Evolutionary conservation across 352 stramenopile genomes (phyloP).

Genomic region (Phytophthora rubi): DNA sequence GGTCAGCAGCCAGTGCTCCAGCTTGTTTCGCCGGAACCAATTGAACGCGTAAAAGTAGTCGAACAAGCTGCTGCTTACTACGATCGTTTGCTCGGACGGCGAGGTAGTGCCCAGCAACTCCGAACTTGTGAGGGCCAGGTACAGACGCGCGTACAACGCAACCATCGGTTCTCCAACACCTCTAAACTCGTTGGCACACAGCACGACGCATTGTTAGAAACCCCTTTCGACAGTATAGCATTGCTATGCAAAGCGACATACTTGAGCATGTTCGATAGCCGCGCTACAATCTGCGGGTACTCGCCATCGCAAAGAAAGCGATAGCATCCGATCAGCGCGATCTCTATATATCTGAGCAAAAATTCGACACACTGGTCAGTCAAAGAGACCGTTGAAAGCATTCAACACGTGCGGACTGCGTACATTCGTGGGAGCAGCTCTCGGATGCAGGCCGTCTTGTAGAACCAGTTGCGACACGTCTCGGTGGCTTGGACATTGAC

Average conservation of each 20-base stretch:
- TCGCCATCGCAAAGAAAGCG: constrained; percentile 91
- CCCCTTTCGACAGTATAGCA: constrained; percentile 3
- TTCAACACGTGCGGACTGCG: constrained; percentile 2
- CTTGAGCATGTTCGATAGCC: constrained; percentile 90
- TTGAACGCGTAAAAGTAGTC: constrained; percentile 92
- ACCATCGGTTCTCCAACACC: constrained; percentile 90
- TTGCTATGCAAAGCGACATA: constrained; percentile 28
- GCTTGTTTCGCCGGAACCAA: constrained; percentile 63
- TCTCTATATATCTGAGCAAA: constrained; percentile 79
- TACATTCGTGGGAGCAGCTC: constrained; percentile 92
- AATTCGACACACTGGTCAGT: constrained; percentile 3
- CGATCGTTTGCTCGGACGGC: constrained; percentile 40
- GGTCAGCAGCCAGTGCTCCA: constrained; percentile 55
- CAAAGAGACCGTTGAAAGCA: not conserved
- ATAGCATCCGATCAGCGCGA: constrained; percentile 89
- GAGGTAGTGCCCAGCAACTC: constrained; percentile 58
- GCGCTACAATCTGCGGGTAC: constrained; percentile 84
- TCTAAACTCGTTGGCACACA: constrained; percentile 32
- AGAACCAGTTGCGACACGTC: constrained; percentile 95
- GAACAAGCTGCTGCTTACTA: constrained; percentile 80
- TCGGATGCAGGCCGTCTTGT: constrained; percentile 94
- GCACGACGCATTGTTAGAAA: constrained; percentile 28
- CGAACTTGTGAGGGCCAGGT: constrained; percentile 75
- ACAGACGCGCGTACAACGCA: constrained; percentile 85
- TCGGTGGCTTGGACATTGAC: constrained; percentile 90